Conservation (phyloP, 2,329 filamentous ascomycete species). For the Aspergillus sp. region DNA sequence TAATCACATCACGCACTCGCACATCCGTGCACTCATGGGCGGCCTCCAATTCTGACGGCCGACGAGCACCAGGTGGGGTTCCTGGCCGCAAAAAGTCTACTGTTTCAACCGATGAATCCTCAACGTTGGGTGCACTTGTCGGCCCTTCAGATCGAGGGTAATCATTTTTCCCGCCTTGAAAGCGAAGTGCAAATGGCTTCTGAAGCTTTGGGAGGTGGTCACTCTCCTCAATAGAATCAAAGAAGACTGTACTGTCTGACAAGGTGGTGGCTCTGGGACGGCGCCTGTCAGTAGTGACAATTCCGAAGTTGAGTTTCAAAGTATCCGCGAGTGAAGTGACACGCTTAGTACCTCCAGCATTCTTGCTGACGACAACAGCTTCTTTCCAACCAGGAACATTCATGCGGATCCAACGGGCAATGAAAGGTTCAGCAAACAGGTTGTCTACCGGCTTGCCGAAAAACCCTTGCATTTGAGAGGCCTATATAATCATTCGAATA, state of each 20-base stretch:
- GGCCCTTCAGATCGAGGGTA: conserved; percentile 6
- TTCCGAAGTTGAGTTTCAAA: conserved; percentile 94
- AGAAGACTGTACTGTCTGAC: conserved; percentile 73
- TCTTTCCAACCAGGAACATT: conserved; percentile 83
- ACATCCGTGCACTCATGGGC: conserved; percentile 66
- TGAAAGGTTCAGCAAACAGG: conserved; percentile 88
- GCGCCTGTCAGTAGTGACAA: conserved; percentile 65
- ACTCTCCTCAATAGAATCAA: conserved; percentile 53
- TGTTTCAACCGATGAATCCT: conserved; percentile 17
- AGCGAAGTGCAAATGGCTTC: conserved; percentile 22
- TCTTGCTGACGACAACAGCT: conserved; percentile 96
- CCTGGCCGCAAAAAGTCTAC: conserved; percentile 30
- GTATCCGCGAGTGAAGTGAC: conserved; percentile 95
- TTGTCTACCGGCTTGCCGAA: conserved; percentile 98
- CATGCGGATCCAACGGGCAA: conserved; percentile 89
- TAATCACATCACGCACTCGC: conserved; percentile 82
- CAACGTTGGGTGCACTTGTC: conserved; percentile 13
- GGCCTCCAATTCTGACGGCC: conserved; percentile 40
- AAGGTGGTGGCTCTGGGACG: conserved; percentile 52
- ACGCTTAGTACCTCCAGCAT: conserved; percentile 92
- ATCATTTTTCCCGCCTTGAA: conserved; percentile 14
- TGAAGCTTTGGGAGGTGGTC: conserved; percentile 19
- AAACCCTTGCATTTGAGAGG: conserved; percentile 98
- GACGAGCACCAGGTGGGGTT: conserved; percentile 33
- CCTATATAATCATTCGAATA: conserved; percentile 33